Base-by-base conservation (phyloP, 2,329 filamentous ascomycete species). In the Verruconis gallopava region DNA sequence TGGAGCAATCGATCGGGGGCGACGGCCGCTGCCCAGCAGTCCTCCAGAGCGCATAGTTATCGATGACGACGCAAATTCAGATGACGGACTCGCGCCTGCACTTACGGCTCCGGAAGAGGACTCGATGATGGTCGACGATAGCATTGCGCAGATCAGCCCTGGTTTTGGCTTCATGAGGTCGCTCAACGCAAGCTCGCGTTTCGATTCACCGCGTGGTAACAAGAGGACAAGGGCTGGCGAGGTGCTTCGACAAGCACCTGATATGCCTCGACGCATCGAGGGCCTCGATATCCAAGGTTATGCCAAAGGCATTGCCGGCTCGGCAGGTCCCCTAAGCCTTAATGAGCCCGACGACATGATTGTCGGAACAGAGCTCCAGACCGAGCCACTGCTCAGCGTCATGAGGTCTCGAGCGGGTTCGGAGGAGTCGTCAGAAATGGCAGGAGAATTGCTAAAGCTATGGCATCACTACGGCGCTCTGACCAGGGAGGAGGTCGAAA, bases 281-380 rank as follows among this genome's bases (percentile, higher is more conserved):
- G 81, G 85, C 53, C 72, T 77, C 3, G 66, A 43, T 15, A 21
- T 43, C 13, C 34, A 21, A 12, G 34, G 72, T 4, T 75, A 93
- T 45, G 83, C 84, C 21, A 82, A 80, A 55, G 78, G 80, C 46
- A 60, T 88, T 6, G 79, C 67, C 56, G 65, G 58, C 56, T 74
- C 56, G 58, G 69, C 60, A 34, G 71, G 71, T 25, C 65, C 72
- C 22, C 75, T 81, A 1, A 53, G 62, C 14, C 65, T 93, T 36
- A 68, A 68, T 3, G 89, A 95, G 60, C 66, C 78, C 1, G 75
- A 80, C 46, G 69, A 78, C 36, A 59, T 93, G 15, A 75, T 95
- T 36, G 62, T 93, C 22, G 69, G 74, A 38, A 93, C 83, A 9
- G 88, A 95, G 56, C 70, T 75, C 30, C 62, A 85, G 32, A 64